Evolutionary conservation across 2,329 filamentous ascomycete genomes (phyloP).

Genomic region (Penicillium sp.): DNA sequence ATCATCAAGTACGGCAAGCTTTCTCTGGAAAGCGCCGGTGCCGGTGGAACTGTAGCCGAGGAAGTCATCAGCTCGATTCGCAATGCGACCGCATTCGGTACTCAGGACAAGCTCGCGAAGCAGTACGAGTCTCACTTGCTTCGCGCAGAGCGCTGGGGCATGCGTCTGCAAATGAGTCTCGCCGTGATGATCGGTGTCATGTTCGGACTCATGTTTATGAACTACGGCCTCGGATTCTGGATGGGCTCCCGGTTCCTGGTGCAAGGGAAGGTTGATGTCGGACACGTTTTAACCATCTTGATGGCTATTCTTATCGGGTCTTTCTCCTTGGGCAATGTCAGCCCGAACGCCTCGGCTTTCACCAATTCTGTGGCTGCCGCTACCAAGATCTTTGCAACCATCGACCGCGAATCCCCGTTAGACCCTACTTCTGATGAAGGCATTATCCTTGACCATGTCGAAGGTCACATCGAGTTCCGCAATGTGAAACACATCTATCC

Average conservation of each 20-base stretch:
- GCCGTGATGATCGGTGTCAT: slow-evolving; percentile 78
- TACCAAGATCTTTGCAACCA: slow-evolving; percentile 89
- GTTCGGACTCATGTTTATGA: slow-evolving; percentile 81
- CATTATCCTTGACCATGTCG: slow-evolving; percentile 67
- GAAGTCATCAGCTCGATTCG: slow-evolving; percentile 93
- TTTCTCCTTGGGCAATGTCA: slow-evolving; percentile 83
- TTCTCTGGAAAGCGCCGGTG: slow-evolving; percentile 74
- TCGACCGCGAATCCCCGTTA: slow-evolving; percentile 81
- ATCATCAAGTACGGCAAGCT: slow-evolving; percentile 79
- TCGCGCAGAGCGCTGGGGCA: slow-evolving; percentile 72
- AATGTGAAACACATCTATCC: slow-evolving; percentile 92
- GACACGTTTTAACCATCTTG: slow-evolving; percentile 76
- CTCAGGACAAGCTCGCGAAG: slow-evolving; percentile 82
- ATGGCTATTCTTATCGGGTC: slow-evolving; percentile 91
- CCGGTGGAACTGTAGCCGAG: slow-evolving; percentile 83
- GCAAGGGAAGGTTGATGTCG: slow-evolving; percentile 62
- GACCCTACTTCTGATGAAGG: slow-evolving; percentile 72
- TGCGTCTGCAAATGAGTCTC: slow-evolving; percentile 69
- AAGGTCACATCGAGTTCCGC: slow-evolving; percentile 76
- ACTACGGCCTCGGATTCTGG: slow-evolving; percentile 87
- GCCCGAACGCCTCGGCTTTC: slow-evolving; percentile 83
- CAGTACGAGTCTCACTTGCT: slow-evolving; percentile 77
- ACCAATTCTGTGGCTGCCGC: slow-evolving; percentile 79
- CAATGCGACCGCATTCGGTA: slow-evolving; percentile 89
- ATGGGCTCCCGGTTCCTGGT: slow-evolving; percentile 75